These are phyloP conservation scores for Lablab purpureus DNA, from an alignment of 306 rosid species.

Conservation along the genomic window DNA sequence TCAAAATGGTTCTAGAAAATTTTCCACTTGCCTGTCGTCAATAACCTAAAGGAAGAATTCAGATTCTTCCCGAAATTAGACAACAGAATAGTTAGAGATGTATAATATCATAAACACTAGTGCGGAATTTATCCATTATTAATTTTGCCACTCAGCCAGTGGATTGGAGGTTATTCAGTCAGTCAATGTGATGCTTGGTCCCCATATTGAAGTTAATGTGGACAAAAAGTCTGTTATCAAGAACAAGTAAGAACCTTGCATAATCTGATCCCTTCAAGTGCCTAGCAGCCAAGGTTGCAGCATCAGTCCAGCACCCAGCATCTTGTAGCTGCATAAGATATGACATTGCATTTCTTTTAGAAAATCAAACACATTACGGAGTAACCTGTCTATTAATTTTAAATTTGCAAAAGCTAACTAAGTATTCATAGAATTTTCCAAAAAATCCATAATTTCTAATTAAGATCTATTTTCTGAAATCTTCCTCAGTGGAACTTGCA, in stretches of 20 bases:
- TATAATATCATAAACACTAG: slow-evolving; percentile 6
- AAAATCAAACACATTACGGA: slow-evolving; percentile 35
- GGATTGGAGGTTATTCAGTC: slow-evolving; percentile 24
- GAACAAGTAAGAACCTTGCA: slow-evolving; percentile 73
- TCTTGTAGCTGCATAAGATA: slow-evolving; percentile 90
- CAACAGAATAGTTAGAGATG: slow-evolving; percentile 24
- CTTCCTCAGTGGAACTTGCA: slow-evolving; percentile 22
- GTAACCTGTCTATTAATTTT: slow-evolving; percentile 27
- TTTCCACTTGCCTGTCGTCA: not conserved
- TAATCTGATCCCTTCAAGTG: slow-evolving; percentile 96
- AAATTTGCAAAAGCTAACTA: slow-evolving; percentile 15
- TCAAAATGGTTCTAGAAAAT: slow-evolving; percentile 16
- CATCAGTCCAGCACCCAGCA: slow-evolving; percentile 98
- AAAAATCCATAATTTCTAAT: slow-evolving; percentile 1
- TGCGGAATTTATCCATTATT: not conserved
- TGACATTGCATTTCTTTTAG: slow-evolving; percentile 43
- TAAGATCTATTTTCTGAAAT: not conserved
- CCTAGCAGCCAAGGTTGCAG: slow-evolving; percentile 96
- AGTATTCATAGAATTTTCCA: slow-evolving; percentile 12
- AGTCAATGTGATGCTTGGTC: not conserved
- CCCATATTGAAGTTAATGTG: not conserved
- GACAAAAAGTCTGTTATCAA: slow-evolving; percentile 25
- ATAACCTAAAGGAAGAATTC: slow-evolving; percentile 14
- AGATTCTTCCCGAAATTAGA: slow-evolving; percentile 17
- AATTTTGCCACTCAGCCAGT: slow-evolving; percentile 26